phyloP scores from a whole-genome alignment of 495 filamentous ascomycete genomes.

The Platismatia glauca region DNA sequence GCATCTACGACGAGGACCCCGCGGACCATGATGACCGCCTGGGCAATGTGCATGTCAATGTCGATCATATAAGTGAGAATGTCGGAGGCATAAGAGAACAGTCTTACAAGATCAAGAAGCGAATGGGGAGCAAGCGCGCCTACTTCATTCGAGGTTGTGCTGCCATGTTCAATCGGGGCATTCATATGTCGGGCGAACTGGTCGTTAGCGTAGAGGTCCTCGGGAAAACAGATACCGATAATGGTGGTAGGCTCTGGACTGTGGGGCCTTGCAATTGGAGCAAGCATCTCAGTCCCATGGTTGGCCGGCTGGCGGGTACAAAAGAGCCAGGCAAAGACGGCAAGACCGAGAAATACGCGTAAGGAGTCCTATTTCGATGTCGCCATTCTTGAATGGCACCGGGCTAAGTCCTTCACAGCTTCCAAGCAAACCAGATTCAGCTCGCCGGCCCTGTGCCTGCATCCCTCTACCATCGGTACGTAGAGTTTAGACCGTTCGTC shows the following conservation, averaged over 20 bases:
- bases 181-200: conserved; percentile 52
- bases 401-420: conserved; percentile 41
- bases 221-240: conserved; percentile 58
- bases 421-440: conserved; percentile 90
- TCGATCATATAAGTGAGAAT: conserved; percentile 45
- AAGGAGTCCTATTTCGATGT: conserved; percentile 24
- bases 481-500: conserved; percentile 86
- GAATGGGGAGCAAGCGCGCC: conserved; percentile 75
- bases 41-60: conserved; percentile 66
- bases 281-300: conserved; percentile 80
- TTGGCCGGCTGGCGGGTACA: conserved; percentile 69
- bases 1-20: conserved; percentile 82
- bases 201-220: conserved; percentile 63
- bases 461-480: conserved; percentile 76
- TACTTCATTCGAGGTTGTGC: conserved; percentile 61
- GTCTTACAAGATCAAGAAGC: conserved; percentile 66
- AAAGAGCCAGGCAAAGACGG: conserved; percentile 52
- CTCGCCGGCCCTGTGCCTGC: conserved; percentile 72
- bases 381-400: not conserved
- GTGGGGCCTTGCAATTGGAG: conserved; percentile 67
- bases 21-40: conserved; percentile 80
- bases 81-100: conserved; percentile 62
- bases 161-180: conserved; percentile 43
- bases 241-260: conserved; percentile 73
- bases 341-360: conserved; percentile 66